Evolutionary conservation across 78 protist genomes (phyloP), one percentile per base, ranked within the genome.

Genomic region (Creolimax fragrantissima): DNA sequence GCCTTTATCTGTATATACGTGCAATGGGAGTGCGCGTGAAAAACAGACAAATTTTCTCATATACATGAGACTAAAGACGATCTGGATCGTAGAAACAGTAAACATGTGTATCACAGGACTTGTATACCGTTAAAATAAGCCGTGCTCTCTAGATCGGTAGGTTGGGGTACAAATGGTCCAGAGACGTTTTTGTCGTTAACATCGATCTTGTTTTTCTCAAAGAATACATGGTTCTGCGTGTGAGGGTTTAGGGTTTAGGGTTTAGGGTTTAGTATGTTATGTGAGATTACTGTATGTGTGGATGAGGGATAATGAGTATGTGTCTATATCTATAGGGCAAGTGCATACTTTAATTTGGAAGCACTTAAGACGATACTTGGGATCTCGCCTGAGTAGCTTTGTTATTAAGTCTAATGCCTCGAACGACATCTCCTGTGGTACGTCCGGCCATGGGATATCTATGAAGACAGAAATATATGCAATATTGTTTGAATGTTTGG

Each of bases 381-480:
- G 0, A 41, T 83, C 35, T 11, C 42, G 5, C 42, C 35, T 83
- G 86, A 84, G 90, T 41, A 91, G 67, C 11, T 4, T 5, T 7
- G 24, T 3, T 6, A 84, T 45, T 3, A 45, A 36, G 3, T 45
- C 43, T 36, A 2, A 6, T 5, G 85, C 90, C 11, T 91, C 81
- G 5, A 32, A 5, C 35, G 43, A 35, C 89, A 85, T 85, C 7
- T 85, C 89, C 89, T 85, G 44, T 43, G 89, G 89, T 17, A 85
- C 89, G 7, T 17, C 89, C 44, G 89, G 89, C 89, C 89, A 85
- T 39, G 86, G 86, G 6, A 83, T 83, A 24, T 83, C 86, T 83
- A 41, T 24, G 74, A 58, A 24, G 74, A 24, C 11, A n/a, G n/a
- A n/a, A n/a, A n/a, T n/a, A n/a, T n/a, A n/a, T n/a, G n/a, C n/a